Conservation (phyloP, 1,284 basidiomycete genomes). For the Ustilago trichophora region DNA sequence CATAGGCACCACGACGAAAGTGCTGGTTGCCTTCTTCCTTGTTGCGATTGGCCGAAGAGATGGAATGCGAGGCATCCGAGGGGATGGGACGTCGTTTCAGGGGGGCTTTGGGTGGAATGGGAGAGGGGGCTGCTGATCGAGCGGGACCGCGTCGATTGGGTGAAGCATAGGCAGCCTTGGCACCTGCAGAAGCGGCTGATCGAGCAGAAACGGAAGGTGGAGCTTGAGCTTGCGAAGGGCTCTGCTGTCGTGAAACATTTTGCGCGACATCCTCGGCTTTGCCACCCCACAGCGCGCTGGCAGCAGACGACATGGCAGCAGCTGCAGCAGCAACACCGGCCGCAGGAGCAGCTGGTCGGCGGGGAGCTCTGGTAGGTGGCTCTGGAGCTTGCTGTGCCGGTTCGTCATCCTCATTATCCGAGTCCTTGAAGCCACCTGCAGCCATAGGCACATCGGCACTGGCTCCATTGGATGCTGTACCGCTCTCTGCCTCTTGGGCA, state of each 20-base stretch:
- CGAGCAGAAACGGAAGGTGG: conserved; percentile 5
- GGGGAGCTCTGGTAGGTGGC: conserved; percentile 13
- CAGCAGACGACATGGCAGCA: conserved; percentile 29
- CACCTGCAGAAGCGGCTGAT: conserved; percentile 3
- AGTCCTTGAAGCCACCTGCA: conserved; percentile 69
- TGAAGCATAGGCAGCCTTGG: conserved; percentile 31
- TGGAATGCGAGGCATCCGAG: conserved; percentile 29
- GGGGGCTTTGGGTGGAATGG: conserved; percentile 8
- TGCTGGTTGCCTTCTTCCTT: conserved; percentile 73
- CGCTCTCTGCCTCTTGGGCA: conserved; percentile 6
- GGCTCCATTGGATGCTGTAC: conserved; percentile 5
- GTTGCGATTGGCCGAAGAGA: conserved; percentile 32
- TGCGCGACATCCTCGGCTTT: neutral
- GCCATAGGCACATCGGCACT: conserved; percentile 1
- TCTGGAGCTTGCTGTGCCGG: conserved; percentile 6
- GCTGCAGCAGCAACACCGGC: conserved; percentile 12
- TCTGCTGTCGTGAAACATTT: conserved; percentile 5
- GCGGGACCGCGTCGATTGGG: conserved; percentile 34
- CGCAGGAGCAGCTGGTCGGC: conserved; percentile 9
- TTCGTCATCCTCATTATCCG: conserved; percentile 66
- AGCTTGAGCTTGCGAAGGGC: conserved; percentile 7
- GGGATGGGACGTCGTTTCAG: conserved; percentile 31
- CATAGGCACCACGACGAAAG: conserved; percentile 91
- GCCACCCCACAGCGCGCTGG: conserved; percentile 15
- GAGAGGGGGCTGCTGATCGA: conserved; percentile 21